phyloP scores from a whole-genome alignment of 768 basidiomycete genomes.

The Mycena sanguinolenta region DNA sequence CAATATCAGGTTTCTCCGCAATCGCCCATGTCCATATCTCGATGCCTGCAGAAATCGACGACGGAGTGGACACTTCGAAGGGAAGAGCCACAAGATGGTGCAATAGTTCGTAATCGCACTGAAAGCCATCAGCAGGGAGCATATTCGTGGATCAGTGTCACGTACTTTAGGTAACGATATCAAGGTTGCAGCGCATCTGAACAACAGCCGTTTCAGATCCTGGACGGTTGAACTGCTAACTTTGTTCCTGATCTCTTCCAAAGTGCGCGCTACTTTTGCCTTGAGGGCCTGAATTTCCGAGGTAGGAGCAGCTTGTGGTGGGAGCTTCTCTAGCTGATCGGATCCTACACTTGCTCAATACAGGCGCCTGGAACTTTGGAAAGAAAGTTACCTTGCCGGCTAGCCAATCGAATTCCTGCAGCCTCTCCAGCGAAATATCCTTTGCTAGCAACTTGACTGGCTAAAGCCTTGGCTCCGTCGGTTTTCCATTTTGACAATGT shows the following conservation, averaged over 20 bases:
- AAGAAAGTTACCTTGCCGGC: slow-evolving; percentile 67
- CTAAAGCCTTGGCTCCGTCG: slow-evolving; percentile 85
- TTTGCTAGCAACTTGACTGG: slow-evolving; percentile 91
- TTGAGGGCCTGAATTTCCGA: slow-evolving; percentile 77
- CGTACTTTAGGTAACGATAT: slow-evolving; percentile 76
- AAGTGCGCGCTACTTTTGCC: slow-evolving; percentile 73
- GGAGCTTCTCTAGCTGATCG: slow-evolving; percentile 70
- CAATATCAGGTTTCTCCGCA: slow-evolving; percentile 84
- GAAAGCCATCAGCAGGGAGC: slow-evolving; percentile 5
- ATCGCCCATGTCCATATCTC: slow-evolving; percentile 98
- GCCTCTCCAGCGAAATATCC: slow-evolving; percentile 92
- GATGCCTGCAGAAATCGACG: slow-evolving; percentile 87
- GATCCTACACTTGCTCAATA: slow-evolving; percentile 54
- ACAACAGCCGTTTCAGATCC: slow-evolving; percentile 87
- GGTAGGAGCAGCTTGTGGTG: slow-evolving; percentile 70
- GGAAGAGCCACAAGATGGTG: slow-evolving; percentile 91
- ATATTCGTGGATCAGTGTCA: not conserved
- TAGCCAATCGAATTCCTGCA: slow-evolving; percentile 82
- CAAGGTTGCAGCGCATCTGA: slow-evolving; percentile 87
- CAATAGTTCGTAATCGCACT: slow-evolving; percentile 90
- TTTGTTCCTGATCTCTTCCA: slow-evolving; percentile 78
- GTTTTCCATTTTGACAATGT: slow-evolving; percentile 73
- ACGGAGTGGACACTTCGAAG: slow-evolving; percentile 89
- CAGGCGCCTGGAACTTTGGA: not conserved
- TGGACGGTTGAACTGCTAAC: slow-evolving; percentile 81